phyloP scores from a whole-genome alignment of 371 early-diverging fungal species.

The Capillidium rhysosporum region DNA sequence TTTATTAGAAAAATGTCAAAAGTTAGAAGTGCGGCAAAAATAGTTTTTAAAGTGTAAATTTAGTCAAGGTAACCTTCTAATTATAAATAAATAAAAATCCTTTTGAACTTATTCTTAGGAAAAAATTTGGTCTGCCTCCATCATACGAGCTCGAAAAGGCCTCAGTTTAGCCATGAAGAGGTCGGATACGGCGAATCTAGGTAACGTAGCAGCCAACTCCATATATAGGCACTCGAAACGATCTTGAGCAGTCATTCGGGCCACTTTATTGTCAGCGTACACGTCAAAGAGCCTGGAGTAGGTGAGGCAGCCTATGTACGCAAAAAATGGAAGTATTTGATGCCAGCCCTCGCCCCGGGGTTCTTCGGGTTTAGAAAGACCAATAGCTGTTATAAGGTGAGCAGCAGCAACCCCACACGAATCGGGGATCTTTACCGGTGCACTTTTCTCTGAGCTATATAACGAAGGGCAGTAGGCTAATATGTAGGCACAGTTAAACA shows the following conservation, averaged over 20 bases:
- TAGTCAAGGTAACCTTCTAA: too few species aligned
- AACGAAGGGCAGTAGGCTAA: background rate
- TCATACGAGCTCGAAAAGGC: background rate
- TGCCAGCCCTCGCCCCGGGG: background rate
- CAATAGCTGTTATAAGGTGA: background rate
- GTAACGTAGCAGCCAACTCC: background rate
- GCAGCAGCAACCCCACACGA: background rate
- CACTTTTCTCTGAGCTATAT: background rate
- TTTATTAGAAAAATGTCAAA: too few species aligned
- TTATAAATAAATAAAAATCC: too few species aligned
- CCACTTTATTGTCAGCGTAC: background rate
- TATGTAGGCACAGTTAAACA: slow-evolving; percentile 2
- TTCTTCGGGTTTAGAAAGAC: background rate
- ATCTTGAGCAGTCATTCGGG: background rate
- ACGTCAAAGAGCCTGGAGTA: background rate
- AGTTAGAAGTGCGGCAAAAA: too few species aligned
- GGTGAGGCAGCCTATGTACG: background rate
- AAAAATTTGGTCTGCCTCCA: too few species aligned
- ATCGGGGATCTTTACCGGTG: background rate
- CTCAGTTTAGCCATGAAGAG: slow-evolving; percentile 1
- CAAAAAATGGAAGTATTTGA: background rate
- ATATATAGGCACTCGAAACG: background rate
- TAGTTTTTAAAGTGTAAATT: too few species aligned
- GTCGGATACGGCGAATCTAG: background rate
- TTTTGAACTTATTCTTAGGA: too few species aligned